Evolutionary conservation across 2,329 filamentous ascomycete species (phyloP).

Genomic region (Pochonia chlamydosporia): DNA sequence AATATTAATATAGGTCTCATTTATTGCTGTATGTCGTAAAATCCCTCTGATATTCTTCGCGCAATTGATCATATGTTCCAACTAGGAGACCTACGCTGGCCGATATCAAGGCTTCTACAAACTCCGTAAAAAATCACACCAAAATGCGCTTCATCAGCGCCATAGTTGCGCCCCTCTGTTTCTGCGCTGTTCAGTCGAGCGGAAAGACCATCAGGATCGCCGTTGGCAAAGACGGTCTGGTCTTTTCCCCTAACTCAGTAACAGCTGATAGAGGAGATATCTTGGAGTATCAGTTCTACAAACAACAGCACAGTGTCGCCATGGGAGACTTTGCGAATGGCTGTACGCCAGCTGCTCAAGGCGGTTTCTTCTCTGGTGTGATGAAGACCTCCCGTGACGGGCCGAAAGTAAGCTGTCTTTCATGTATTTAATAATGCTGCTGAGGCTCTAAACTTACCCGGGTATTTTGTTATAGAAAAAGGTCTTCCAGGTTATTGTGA

Average conservation of each 20-base stretch:
- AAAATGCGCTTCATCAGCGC: slow-evolving; percentile 12
- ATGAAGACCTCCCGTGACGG: slow-evolving; percentile 2
- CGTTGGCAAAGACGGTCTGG: slow-evolving; percentile 36
- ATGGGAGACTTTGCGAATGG: slow-evolving; percentile 42
- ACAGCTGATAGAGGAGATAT: slow-evolving; percentile 36
- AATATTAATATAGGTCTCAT: no score
- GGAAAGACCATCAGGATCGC: slow-evolving; percentile 28
- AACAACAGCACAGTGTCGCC: slow-evolving; percentile 40
- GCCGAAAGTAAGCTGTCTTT: slow-evolving; percentile 4
- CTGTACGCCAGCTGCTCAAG: slow-evolving; percentile 32
- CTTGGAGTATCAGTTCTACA: slow-evolving; percentile 45
- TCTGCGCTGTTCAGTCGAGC: slow-evolving; percentile 12
- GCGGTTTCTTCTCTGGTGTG: slow-evolving; percentile 11
- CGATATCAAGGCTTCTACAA: no score
- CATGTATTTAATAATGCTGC: not conserved
- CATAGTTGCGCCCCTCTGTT: slow-evolving; percentile 9
- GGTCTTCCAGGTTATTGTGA: slow-evolving; percentile 19
- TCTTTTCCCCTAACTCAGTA: slow-evolving; percentile 27
- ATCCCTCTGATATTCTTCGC: no score
- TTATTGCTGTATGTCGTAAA: no score
- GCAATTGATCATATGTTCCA: no score
- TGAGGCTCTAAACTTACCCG: slow-evolving; percentile 8
- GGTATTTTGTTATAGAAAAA: slow-evolving; percentile 5
- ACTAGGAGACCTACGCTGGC: no score
- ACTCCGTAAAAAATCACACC: no score